These are phyloP conservation scores for Leccinum boreale DNA, from an alignment of 768 basidiomycete genomes.

Conservation along the genomic window DNA sequence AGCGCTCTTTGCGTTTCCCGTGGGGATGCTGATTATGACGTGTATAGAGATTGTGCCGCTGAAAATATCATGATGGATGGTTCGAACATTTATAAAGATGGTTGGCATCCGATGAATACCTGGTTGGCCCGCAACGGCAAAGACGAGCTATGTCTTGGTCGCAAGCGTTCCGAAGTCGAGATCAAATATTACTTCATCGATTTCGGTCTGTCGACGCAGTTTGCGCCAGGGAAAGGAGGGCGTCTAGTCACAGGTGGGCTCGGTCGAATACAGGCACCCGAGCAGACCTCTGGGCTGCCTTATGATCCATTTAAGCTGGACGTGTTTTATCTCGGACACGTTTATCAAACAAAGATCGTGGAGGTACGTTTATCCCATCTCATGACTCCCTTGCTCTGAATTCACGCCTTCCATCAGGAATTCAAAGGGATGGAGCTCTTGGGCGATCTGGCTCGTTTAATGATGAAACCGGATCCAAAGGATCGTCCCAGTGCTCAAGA, in stretches of 20 bases:
- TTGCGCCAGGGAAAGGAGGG: background rate
- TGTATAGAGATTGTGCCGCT: slow-evolving; percentile 21
- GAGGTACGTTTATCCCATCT: background rate
- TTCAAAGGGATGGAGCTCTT: slow-evolving; percentile 6
- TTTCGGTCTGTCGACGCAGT: slow-evolving; percentile 33
- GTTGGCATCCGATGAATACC: slow-evolving; percentile 24
- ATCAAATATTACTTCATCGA: slow-evolving; percentile 35
- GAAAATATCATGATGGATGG: slow-evolving; percentile 33
- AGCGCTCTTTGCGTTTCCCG: background rate
- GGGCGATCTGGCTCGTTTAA: background rate
- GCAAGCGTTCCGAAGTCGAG: slow-evolving; percentile 25
- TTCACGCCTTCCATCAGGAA: background rate
- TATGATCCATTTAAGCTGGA: slow-evolving; percentile 34
- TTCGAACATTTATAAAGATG: slow-evolving; percentile 18
- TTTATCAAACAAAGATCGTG: slow-evolving; percentile 19
- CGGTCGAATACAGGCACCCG: slow-evolving; percentile 19
- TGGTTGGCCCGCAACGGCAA: slow-evolving; percentile 9
- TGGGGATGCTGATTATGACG: background rate
- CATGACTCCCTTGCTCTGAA: background rate
- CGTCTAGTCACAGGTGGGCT: background rate
- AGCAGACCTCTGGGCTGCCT: slow-evolving; percentile 15
- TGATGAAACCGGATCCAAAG: slow-evolving; percentile 9
- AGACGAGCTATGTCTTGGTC: slow-evolving; percentile 7
- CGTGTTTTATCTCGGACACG: slow-evolving; percentile 26
- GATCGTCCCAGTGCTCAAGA: slow-evolving; percentile 2